Conservation (phyloP, 169 alveolate species). For the Plasmodium malariae region DNA sequence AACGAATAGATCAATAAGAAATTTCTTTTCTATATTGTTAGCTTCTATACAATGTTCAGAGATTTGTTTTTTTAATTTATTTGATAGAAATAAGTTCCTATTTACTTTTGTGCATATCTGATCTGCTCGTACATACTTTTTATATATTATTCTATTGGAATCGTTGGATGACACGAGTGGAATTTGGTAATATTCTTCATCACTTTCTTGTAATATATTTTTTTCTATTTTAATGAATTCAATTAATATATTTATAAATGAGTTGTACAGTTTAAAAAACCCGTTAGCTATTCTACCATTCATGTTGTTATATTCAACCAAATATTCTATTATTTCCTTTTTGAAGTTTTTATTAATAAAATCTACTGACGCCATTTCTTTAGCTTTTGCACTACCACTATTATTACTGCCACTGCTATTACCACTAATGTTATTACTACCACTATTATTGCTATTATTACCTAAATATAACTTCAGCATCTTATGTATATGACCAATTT, state of each 20-base stretch:
- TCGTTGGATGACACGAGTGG: background rate
- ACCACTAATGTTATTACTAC: background rate
- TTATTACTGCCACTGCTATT: background rate
- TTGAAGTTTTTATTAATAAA: background rate
- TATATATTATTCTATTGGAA: constrained; percentile 13
- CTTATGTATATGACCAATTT: no score
- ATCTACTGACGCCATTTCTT: background rate
- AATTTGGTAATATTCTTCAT: background rate
- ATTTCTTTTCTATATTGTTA: constrained; percentile 18
- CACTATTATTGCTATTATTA: background rate
- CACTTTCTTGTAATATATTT: background rate
- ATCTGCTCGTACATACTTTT: constrained; percentile 2
- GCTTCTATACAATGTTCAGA: constrained; percentile 18
- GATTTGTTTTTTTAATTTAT: constrained; percentile 11
- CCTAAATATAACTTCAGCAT: no score
- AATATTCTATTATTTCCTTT: constrained; percentile 23
- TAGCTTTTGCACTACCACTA: constrained; percentile 3
- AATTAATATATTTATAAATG: constrained; percentile 4
- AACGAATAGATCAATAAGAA: constrained; percentile 44
- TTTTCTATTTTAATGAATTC: background rate
- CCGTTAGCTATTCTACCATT: constrained; percentile 22
- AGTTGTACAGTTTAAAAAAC: constrained; percentile 11
- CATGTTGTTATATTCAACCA: constrained; percentile 13
- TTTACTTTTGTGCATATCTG: constrained; percentile 22
- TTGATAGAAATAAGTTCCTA: background rate